Evolutionary conservation across 2,329 filamentous ascomycete genomes (phyloP).

Genomic region (Pseudogymnoascus sp.): DNA sequence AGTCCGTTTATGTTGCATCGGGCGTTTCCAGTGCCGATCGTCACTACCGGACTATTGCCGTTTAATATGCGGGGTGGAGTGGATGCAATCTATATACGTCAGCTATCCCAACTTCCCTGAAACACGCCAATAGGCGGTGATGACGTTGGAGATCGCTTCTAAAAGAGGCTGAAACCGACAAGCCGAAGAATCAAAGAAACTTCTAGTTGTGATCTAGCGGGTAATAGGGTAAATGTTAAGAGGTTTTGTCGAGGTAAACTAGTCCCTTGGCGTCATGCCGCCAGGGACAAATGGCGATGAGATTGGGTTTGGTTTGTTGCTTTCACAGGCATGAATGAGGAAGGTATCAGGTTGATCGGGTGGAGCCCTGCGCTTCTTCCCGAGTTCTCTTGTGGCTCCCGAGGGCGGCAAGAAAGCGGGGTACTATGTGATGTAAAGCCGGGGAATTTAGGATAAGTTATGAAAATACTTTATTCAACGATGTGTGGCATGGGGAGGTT

Average conservation of each 20-base stretch:
- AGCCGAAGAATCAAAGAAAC: background rate
- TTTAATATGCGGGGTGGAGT: conserved; percentile 2
- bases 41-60: background rate
- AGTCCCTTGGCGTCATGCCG: background rate
- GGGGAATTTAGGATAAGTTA: conserved; percentile 1
- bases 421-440: background rate
- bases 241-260: background rate
- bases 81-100: conserved; percentile 4
- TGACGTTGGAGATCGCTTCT: background rate
- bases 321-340: background rate
- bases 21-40: conserved; percentile 4
- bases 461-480: background rate
- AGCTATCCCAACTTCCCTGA: conserved; percentile 1
- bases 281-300: background rate
- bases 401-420: background rate
- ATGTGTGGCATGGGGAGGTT: background rate
- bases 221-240: background rate
- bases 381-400: background rate
- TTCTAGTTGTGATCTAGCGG: conserved; percentile 1
- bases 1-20: conserved; percentile 2
- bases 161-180: background rate
- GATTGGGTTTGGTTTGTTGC: background rate
- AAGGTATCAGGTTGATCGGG: background rate
- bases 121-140: background rate
- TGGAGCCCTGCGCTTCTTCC: background rate